These are phyloP conservation scores for Parasitella parasitica DNA, from an alignment of 371 early-diverging fungal genomes.

Conservation along the genomic window DNA sequence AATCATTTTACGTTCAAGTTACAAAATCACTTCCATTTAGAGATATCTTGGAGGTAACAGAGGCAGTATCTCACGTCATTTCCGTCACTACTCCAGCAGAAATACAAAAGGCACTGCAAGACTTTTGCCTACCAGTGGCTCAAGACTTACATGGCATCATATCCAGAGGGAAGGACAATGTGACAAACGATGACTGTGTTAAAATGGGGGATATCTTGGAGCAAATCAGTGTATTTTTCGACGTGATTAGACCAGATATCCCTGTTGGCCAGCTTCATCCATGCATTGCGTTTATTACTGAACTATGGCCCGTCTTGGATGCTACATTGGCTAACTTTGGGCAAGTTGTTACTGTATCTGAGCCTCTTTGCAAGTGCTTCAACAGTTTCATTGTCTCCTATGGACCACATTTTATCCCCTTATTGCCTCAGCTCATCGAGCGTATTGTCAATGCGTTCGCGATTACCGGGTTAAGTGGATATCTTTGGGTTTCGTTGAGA, in stretches of 20 bases:
- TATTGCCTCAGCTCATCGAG: conserved; percentile 54
- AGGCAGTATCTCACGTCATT: conserved; percentile 87
- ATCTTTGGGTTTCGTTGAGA: conserved; percentile 74
- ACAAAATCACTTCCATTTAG: conserved; percentile 61
- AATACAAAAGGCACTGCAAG: conserved; percentile 67
- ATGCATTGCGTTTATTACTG: conserved; percentile 67
- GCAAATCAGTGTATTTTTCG: conserved; percentile 56
- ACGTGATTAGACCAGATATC: conserved; percentile 53
- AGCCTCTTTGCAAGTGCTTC: conserved; percentile 68
- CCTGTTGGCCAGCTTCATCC: conserved; percentile 63
- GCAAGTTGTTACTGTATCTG: conserved; percentile 53
- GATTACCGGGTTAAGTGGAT: conserved; percentile 62
- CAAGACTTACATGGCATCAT: conserved; percentile 58
- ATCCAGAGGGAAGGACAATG: conserved; percentile 28
- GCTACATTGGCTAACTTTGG: conserved; percentile 57
- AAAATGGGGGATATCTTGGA: conserved; percentile 44
- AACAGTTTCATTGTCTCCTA: conserved; percentile 65
- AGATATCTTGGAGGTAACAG: conserved; percentile 83
- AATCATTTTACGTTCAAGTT: conserved; percentile 73
- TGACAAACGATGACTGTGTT: conserved; percentile 31
- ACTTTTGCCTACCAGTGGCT: conserved; percentile 84
- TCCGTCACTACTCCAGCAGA: conserved; percentile 68
- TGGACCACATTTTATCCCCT: conserved; percentile 53
- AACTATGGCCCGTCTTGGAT: conserved; percentile 80
- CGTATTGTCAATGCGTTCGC: conserved; percentile 62